Evolutionary conservation across 1,139 yeast species (phyloP), one percentile per base, ranked within the genome.

Genomic region (Nakaseomyces glabratus): DNA sequence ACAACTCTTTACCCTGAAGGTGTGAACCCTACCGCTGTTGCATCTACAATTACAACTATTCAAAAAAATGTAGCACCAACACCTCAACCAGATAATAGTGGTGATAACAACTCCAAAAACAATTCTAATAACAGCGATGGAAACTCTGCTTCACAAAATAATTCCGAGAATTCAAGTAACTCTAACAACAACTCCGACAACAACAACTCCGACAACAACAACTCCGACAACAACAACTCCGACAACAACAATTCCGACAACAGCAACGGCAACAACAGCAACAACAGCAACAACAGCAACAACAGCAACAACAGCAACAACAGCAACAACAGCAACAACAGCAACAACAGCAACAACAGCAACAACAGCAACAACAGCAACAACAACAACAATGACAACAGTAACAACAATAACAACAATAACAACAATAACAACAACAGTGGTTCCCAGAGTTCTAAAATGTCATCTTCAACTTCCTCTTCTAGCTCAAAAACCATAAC

Each of bases 1-100:
- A 63, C 63, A 44, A 76, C 84, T 30, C 57, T 70, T 40, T 46
- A 55, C 24, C 55, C 58, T 20, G 48, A 43, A 28, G 57, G 56
- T 28, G 61, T 49, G 16, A 47, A 55, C 21, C 45, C 63, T 11
- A 49, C 55, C 16, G 52, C 51, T 33, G 47, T 39, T 16, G 59
- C 62, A 34, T 47, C 58, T 12, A 52, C 63, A 6, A 51, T 60
- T 10, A 52, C 59, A 30, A 38, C 60, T 10, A 41, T 46, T 20
- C 39, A 42, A 18, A 35, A 42, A 16, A 37, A 41, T 15, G 35
- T 31, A 9, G 7, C 6, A 16, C 26, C 26, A 12, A 20, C 36
- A 20, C 39, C 38, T n/a, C 37, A 41, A 15, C 12, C 38, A n/a
- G 20, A 15, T 40, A 16, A 24, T 6, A 4, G 6, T 6, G 6